Conservation (phyloP, 1,284 basidiomycete species). For the Volvariella surrecta region DNA sequence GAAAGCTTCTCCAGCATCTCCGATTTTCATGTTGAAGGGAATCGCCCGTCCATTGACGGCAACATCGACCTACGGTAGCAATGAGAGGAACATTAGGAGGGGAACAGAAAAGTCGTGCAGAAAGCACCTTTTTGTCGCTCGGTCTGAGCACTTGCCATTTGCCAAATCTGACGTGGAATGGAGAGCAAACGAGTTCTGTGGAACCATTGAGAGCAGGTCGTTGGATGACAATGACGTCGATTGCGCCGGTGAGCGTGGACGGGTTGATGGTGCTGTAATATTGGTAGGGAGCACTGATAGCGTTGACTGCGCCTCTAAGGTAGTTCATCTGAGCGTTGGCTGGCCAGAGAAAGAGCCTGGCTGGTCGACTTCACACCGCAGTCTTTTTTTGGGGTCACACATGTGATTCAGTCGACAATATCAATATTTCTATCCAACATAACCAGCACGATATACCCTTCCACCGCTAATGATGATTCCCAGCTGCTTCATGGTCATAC, state of each 20-base stretch:
- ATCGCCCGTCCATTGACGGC: constrained; percentile 74
- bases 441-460: too few relatives aligned
- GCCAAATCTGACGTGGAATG: constrained; percentile 97
- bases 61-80: constrained; percentile 58
- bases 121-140: constrained; percentile 81
- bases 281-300: constrained; percentile 73
- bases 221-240: constrained; percentile 93
- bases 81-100: neutral
- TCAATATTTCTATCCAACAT: too few relatives aligned
- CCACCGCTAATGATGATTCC: constrained; percentile 15
- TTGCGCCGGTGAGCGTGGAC: constrained; percentile 90
- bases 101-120: neutral
- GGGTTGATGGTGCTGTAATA: constrained; percentile 86
- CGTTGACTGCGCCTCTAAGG: constrained; percentile 72
- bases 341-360: constrained; percentile 11
- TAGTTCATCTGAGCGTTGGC: constrained; percentile 54
- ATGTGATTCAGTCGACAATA: too few relatives aligned
- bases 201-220: constrained; percentile 56
- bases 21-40: constrained; percentile 98
- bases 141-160: constrained; percentile 96
- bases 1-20: constrained; percentile 97
- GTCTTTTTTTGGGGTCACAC: neutral
- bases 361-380: constrained; percentile 8
- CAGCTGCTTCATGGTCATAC: constrained; percentile 41
- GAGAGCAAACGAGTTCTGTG: constrained; percentile 81